These are phyloP conservation scores for Kodamaea derodonti DNA, from an alignment of 1,139 yeast species.

Conservation along the genomic window DNA sequence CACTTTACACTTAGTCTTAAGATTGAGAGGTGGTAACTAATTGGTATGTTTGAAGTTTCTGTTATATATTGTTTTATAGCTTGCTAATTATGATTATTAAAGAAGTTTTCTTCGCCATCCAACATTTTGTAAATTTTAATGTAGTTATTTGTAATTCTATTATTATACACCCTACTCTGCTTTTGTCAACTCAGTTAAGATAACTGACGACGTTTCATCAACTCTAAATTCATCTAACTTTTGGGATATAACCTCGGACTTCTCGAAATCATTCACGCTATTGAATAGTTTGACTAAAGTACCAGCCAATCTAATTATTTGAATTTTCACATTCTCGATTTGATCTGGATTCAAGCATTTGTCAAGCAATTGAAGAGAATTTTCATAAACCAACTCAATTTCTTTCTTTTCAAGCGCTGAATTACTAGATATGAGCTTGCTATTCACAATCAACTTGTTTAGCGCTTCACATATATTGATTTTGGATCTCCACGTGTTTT, in stretches of 20 bases:
- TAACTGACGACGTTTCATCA: constrained; percentile 28
- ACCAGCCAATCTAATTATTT: constrained; percentile 32
- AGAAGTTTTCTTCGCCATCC: not conserved
- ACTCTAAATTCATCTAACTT: constrained; percentile 2
- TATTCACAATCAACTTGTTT: constrained; percentile 6
- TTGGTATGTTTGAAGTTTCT: constrained; percentile 18
- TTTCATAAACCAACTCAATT: constrained; percentile 13
- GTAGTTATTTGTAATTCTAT: not conserved
- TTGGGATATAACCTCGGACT: constrained; percentile 7
- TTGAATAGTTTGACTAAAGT: constrained; percentile 15
- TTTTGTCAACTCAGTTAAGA: constrained; percentile 24
- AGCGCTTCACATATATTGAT: constrained; percentile 38
- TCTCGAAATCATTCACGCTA: constrained; percentile 28
- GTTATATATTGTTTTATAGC: not conserved
- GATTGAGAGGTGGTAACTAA: constrained; percentile 91
- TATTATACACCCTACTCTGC: not conserved
- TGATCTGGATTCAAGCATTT: constrained; percentile 41
- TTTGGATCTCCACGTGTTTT: constrained; percentile 60
- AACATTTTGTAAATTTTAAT: not conserved
- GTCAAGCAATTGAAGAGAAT: constrained; percentile 23
- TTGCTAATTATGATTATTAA: not conserved
- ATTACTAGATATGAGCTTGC: constrained; percentile 1
- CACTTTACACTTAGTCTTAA: constrained; percentile 79
- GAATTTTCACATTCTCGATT: constrained; percentile 63
- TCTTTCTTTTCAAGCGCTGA: constrained; percentile 5